These are phyloP conservation scores for Rhodosporidiobolus sp. DNA, from an alignment of 768 basidiomycete genomes.

Conservation along the genomic window DNA sequence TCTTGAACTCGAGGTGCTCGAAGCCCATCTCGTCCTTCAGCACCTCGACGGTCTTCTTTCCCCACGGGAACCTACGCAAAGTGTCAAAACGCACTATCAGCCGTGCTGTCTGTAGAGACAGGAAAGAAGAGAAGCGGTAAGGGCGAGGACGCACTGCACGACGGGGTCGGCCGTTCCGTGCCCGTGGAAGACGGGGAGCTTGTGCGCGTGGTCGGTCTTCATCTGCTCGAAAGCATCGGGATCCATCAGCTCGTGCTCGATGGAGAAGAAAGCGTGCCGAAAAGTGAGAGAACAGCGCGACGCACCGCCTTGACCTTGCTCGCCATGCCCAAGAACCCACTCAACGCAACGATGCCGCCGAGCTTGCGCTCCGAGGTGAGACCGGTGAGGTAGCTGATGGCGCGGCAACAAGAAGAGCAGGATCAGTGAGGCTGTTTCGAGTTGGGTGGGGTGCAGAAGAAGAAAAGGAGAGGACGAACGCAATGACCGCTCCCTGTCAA, in stretches of 20 bases:
- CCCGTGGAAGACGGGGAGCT: constrained; percentile 79
- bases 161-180: constrained; percentile 75
- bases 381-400: constrained; percentile 23
- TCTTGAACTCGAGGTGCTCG: constrained; percentile 48
- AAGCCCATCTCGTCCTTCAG: constrained; percentile 60
- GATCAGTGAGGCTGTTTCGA: neutral
- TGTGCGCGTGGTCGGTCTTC: constrained; percentile 59
- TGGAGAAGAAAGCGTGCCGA: neutral
- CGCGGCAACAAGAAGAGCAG: no score
- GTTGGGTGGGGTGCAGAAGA: neutral
- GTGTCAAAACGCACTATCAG: neutral
- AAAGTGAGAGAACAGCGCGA: neutral
- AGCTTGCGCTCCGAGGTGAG: constrained; percentile 30
- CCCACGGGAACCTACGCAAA: constrained; percentile 51
- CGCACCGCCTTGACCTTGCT: constrained; percentile 62
- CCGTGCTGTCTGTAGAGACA: rapidly evolving
- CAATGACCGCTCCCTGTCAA: no score
- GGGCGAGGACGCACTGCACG: constrained; percentile 52
- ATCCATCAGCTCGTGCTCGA: no score
- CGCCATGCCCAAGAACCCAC: constrained; percentile 53
- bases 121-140: no score
- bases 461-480: neutral
- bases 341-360: constrained; percentile 27
- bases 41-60: constrained; percentile 59
- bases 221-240: constrained; percentile 53